Conservation (phyloP, 257 asterid genomes). For the Solanum pennellii region DNA sequence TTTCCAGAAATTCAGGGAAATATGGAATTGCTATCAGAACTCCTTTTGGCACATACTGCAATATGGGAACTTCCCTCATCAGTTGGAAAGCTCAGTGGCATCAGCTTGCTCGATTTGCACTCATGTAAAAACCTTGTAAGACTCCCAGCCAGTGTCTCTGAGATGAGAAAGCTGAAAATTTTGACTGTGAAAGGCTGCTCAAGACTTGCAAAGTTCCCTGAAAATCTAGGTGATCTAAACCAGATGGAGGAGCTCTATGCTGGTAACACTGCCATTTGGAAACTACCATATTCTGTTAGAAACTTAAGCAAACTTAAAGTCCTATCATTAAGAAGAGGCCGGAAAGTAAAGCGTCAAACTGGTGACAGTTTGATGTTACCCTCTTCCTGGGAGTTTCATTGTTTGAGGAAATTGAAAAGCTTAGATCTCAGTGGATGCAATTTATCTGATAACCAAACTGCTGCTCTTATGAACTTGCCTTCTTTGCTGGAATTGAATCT, state of each 20-base stretch:
- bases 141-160: background rate
- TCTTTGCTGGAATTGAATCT: background rate
- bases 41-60: background rate
- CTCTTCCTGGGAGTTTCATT: accelerated
- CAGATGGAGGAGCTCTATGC: background rate
- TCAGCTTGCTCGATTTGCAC: background rate
- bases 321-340: background rate
- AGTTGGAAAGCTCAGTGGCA: background rate
- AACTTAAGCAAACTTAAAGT: background rate
- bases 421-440: background rate
- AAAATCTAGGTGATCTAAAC: background rate
- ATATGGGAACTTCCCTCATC: background rate
- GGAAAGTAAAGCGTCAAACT: background rate
- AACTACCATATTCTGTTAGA: background rate
- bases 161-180: background rate
- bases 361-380: accelerated
- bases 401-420: background rate
- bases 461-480: background rate
- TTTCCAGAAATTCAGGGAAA: background rate
- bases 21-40: background rate
- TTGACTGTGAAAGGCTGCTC: background rate
- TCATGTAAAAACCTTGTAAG: background rate
- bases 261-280: background rate
- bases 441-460: background rate
- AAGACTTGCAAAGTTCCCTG: background rate